Evolutionary conservation across 2,329 filamentous ascomycete genomes (phyloP), one percentile per base, ranked within the genome.

Genomic region (Penicillium palitans): DNA sequence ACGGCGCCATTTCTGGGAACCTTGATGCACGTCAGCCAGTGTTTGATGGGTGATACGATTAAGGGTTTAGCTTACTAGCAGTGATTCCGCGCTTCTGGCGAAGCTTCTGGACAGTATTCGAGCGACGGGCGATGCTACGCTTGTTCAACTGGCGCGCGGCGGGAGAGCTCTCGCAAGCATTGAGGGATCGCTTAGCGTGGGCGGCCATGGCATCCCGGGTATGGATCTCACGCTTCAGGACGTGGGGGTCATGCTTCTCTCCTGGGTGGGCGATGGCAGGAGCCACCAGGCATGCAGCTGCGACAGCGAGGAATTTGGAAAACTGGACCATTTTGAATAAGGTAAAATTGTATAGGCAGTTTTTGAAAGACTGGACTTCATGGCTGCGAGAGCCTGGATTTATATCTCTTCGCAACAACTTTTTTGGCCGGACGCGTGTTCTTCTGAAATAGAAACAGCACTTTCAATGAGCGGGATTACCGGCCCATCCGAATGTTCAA

Each of bases 1-100:
- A 6, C 76, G 71, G 41, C 76, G 74, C 61, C 62, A 70, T 37
- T 72, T 71, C 21, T 65, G 63, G 2, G 70, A 53, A 27, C 48
- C 69, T 48, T 70, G 24, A 15, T 35, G 19, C 1, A 19, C 31
- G 12, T 50, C 2, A 31, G 47, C 17, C 7, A 17, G 24, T 24
- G 1, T 42, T 2, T 25, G 0, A 31, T 19, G 2, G 6, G 15
- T 15, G 1, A 15, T 3, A n/a, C 1, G 2, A 46, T 19, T 1
- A 15, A n/a, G 49, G 17, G 27, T 25, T 1, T 9, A 6, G 31
- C 66, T 37, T 62, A 72, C 70, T 55, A 7, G 64, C 44, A 33
- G 64, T 69, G 47, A 72, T 67, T 3, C 68, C 68, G 19, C 66
- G 63, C 59, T 64, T 66, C 39, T 67, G 40, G 40, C 70, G 70